Evolutionary conservation across 2,329 filamentous ascomycete species (phyloP), one percentile per base, ranked within the genome.

Genomic region (Cladosporium sp.): DNA sequence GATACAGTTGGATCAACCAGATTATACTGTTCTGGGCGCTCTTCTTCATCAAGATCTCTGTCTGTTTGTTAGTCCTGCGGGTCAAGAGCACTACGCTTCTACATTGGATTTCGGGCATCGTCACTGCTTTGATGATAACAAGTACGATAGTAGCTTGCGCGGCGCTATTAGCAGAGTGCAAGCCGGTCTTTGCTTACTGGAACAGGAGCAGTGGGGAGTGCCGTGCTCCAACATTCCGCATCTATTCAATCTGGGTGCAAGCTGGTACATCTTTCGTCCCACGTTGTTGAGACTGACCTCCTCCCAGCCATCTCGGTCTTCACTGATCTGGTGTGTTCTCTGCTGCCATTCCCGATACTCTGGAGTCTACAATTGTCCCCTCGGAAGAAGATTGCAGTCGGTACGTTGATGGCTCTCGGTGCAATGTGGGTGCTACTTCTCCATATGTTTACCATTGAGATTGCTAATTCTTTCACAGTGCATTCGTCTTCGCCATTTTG

Each of bases 11-110:
- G 78, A 71, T 76, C 61, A 78, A 77, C 3, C 79, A 81, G 70
- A 72, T 81, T n/a, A 69, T 80, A n/a, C 75, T 82, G 5, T 82
- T 81, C 66, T 70, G 72, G 18, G 75, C 75, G 55, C 76, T 80
- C 44, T 78, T 75, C 35, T 65, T 81, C 1, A 72, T 82, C 56
- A 81, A 82, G 67, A 72, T 77, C 28, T 81, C 79, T 6, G 81
- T 82, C 57, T 75, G 79, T 68, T 66, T 81, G 8, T 70, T 82
- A 7, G 68, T 81, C 2, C 69, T 81, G 5, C 77, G 79, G 18
- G 80, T 81, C 69, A 80, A 80, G 66, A 72, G 78, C 55, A 75
- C 76, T 5, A 72, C 49, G 46, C 52, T 60, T 46, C 67, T 80
- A 12, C 74, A 69, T 59, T 74, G 68, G 11, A 70, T 74, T 10